These are phyloP conservation scores for Fusarium albidum DNA, from an alignment of 2,329 filamentous ascomycete species.

Conservation along the genomic window DNA sequence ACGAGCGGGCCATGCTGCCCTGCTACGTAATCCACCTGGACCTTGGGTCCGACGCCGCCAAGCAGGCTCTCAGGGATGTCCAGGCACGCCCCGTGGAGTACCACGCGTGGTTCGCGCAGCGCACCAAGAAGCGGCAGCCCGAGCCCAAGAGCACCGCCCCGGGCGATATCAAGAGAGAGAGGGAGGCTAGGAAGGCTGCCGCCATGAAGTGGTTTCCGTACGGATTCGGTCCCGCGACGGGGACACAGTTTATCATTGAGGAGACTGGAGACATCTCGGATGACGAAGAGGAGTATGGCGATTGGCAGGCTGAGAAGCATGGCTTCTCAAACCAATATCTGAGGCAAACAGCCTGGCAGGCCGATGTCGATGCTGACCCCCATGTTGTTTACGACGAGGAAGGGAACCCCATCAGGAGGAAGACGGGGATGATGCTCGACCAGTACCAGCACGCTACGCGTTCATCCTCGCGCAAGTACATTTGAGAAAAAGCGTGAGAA, in stretches of 20 bases:
- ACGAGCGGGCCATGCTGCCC: slow-evolving; percentile 52
- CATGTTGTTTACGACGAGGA: slow-evolving; percentile 16
- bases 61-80: slow-evolving; percentile 30
- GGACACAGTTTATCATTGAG: slow-evolving; percentile 54
- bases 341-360: not conserved
- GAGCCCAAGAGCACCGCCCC: slow-evolving; percentile 28
- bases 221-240: slow-evolving; percentile 53
- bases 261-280: slow-evolving; percentile 53
- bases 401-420: slow-evolving; percentile 1
- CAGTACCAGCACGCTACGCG: slow-evolving; percentile 14
- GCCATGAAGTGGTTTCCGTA: slow-evolving; percentile 58
- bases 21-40: slow-evolving; percentile 57
- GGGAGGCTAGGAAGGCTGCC: slow-evolving; percentile 49
- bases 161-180: slow-evolving; percentile 48
- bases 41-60: slow-evolving; percentile 45
- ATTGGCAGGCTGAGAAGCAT: slow-evolving; percentile 46
- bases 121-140: not conserved
- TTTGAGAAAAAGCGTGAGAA: not conserved
- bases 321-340: slow-evolving; percentile 8
- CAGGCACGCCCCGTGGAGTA: slow-evolving; percentile 21
- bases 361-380: not conserved
- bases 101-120: not conserved
- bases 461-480: not conserved
- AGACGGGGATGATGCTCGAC: slow-evolving; percentile 20
- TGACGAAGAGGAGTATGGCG: slow-evolving; percentile 53